Evolutionary conservation across 208 protist genomes (phyloP).

Genomic region (Wallacemonas sp.): DNA sequence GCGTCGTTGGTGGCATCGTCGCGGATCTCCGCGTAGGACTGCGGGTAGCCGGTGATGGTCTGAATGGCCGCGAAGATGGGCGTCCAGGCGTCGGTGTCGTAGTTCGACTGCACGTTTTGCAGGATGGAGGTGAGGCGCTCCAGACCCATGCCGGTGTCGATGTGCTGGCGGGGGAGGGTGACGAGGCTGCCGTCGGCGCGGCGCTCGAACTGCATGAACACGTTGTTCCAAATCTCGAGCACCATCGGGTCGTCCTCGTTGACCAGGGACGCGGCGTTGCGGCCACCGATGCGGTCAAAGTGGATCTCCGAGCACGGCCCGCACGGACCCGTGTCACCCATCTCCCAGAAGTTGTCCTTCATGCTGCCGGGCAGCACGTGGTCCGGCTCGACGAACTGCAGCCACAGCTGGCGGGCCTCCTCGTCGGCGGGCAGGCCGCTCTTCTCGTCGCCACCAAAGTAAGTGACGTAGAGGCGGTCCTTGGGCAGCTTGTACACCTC

Average conservation of each 20-base stretch:
- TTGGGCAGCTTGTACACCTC: constrained; percentile 93
- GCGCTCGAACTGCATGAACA: constrained; percentile 99
- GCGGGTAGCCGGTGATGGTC: constrained; percentile 84
- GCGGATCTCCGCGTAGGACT: constrained; percentile 86
- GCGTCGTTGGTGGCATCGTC: constrained; percentile 86
- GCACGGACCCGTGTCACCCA: constrained; percentile 98
- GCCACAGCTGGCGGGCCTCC: constrained; percentile 95
- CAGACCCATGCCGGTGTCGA: constrained; percentile 99
- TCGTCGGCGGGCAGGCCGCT: constrained; percentile 90
- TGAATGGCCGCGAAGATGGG: constrained; percentile 98
- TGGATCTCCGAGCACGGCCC: constrained; percentile 99
- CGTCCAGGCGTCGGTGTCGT: constrained; percentile 99
- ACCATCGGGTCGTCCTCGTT: constrained; percentile 99
- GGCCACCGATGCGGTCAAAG: constrained; percentile 97
- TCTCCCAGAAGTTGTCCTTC: constrained; percentile 99
- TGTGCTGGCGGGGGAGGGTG: constrained; percentile 92
- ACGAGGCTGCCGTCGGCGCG: constrained; percentile 87
- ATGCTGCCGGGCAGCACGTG: constrained; percentile 92
- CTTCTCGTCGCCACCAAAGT: constrained; percentile 96
- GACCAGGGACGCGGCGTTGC: constrained; percentile 95
- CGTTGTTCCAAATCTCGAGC: constrained; percentile 99
- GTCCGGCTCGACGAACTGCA: constrained; percentile 87
- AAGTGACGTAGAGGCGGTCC: constrained; percentile 98
- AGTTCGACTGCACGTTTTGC: constrained; percentile 97
- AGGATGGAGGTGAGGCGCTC: constrained; percentile 98